Base-by-base conservation (phyloP, 208 protist species). In the Crithidia brevicula region DNA sequence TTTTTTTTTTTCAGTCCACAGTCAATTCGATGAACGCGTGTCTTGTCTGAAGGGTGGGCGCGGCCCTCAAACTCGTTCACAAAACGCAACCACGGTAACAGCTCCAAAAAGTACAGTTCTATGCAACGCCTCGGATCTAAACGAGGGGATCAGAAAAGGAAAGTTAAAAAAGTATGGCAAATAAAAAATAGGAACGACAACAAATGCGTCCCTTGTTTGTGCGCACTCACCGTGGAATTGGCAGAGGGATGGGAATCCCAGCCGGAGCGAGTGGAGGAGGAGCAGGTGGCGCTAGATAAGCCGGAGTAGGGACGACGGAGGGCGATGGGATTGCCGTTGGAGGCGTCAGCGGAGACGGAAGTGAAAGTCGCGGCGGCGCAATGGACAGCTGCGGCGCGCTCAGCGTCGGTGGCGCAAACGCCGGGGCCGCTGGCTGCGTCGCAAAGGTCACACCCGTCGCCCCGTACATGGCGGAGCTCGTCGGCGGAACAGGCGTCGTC, bases 221-320 rank as follows among this genome's bases (percentile, higher is more conserved):
- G 1, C 22, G 10, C 36, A n/a, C n/a, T 75, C n/a, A 79, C 22
- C 30, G 58, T 2, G 65, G 49, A 10, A 74, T 27, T 1, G 66
- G 74, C 6, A 68, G 56, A 13, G 73, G 73, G 10, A 75, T 54
- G 0, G 74, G 67, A 52, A 74, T 60, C 28, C 56, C 5, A 10
- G 67, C 25, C 6, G 43, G 59, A n/a, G 4, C 51, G 15, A n/a
- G 59, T 2, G 57, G 40, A 11, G 51, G 72, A 16, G 46, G 42
- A 42, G 43, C 22, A 4, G 23, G 31, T 13, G 46, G 62, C 31
- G 52, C 36, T 15, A 34, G 23, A 38, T 53, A 13, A n/a, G n/a
- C n/a, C n/a, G n/a, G n/a, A n/a, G n/a, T n/a, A n/a, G 36, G 36
- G 36, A 40, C 36, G 36, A 40, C 10, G 10, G 36, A 40, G 36